These are phyloP conservation scores for Truncatella angustata DNA, from an alignment of 2,329 filamentous ascomycete species.

Conservation along the genomic window DNA sequence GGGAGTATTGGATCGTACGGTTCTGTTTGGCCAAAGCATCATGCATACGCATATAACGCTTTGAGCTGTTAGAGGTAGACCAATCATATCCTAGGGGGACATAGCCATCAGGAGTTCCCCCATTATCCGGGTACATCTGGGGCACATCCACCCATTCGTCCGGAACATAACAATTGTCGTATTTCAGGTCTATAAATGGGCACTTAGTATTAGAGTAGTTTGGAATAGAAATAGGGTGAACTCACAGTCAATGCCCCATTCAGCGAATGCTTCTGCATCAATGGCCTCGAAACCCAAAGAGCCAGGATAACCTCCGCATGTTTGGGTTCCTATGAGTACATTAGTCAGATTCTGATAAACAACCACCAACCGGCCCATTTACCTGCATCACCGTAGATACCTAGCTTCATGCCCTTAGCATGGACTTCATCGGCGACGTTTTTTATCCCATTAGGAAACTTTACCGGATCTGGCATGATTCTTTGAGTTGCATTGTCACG, in stretches of 20 bases:
- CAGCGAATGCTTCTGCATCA: conserved; percentile 56
- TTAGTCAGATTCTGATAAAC: background rate
- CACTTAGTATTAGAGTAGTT: background rate
- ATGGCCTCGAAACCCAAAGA: conserved; percentile 54
- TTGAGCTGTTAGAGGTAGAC: conserved; percentile 42
- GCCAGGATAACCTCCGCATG: conserved; percentile 57
- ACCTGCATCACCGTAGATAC: conserved; percentile 60
- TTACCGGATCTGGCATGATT: conserved; percentile 44
- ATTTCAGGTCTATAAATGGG: conserved; percentile 46
- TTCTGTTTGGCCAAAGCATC: conserved; percentile 44
- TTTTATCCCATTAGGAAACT: conserved; percentile 59
- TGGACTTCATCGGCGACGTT: conserved; percentile 54
- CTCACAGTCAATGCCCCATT: conserved; percentile 57
- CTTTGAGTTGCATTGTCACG: conserved; percentile 41
- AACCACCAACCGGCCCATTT: conserved; percentile 10
- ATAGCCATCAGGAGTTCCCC: conserved; percentile 34
- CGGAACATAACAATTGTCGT: conserved; percentile 53
- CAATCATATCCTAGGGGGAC: conserved; percentile 50
- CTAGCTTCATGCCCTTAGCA: conserved; percentile 56
- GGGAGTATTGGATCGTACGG: conserved; percentile 45
- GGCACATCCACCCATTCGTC: conserved; percentile 35
- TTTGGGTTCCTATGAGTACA: conserved; percentile 25
- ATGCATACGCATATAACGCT: conserved; percentile 49
- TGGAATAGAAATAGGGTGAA: background rate
- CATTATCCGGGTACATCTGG: conserved; percentile 23